A percentile compares a stretch with the other conserved stretches of the same genome.
phyloP scores from a whole-genome alignment of 2,329 filamentous ascomycete species.

The Colletotrichum sp. region DNA sequence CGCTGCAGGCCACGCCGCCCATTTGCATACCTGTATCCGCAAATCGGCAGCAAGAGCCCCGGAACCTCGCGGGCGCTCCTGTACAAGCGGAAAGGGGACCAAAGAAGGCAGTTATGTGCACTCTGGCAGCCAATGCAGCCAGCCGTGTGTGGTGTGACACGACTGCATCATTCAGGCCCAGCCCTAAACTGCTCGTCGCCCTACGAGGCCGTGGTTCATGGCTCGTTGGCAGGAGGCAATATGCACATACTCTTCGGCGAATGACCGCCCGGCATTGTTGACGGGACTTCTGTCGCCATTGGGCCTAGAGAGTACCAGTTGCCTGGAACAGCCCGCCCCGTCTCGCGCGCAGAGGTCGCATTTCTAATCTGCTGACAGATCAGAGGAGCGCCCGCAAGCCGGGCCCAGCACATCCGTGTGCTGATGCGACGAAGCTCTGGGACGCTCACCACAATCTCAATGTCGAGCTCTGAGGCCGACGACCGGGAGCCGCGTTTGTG shows the following conservation, averaged over 20 bases:
- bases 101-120: background rate
- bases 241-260: background rate
- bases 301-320: background rate
- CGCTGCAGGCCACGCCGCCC: background rate
- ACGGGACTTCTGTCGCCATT: background rate
- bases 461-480: background rate
- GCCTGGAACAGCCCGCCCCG: background rate
- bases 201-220: conserved; percentile 1
- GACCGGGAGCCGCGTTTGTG: background rate
- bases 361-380: conserved; percentile 9
- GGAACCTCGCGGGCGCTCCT: background rate
- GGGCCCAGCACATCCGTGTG: background rate
- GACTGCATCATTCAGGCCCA: background rate
- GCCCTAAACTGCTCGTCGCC: conserved; percentile 9
- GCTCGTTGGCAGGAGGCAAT: background rate
- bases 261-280: background rate
- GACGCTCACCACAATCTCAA: background rate
- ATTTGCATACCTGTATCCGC: background rate
- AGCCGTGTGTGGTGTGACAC: conserved; percentile 3
- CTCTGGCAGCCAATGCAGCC: conserved; percentile 5
- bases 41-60: background rate
- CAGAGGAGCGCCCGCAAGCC: background rate
- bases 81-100: background rate
- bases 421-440: background rate
- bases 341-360: background rate